Conservation (phyloP, 306 rosid species). For the Cucurbita moschata region DNA sequence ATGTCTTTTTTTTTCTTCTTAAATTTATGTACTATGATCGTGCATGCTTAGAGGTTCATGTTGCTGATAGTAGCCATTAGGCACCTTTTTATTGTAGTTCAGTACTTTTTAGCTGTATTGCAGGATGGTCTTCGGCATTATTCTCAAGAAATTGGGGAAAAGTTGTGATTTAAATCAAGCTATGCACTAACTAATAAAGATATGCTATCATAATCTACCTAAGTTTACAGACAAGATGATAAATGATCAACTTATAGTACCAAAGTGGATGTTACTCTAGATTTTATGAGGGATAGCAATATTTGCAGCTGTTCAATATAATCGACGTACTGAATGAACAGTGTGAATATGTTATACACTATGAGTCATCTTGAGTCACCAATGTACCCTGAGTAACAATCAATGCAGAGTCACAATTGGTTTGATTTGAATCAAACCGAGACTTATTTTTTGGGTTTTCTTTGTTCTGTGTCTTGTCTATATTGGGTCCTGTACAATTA, state of each 20-base stretch:
- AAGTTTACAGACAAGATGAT: neutral
- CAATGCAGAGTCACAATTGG: neutral
- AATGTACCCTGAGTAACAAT: neutral
- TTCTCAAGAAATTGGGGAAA: neutral
- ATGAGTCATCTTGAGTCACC: neutral
- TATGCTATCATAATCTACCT: neutral
- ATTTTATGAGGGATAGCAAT: neutral
- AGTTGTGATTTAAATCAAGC: neutral
- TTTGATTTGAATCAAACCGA: neutral
- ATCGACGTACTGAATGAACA: neutral
- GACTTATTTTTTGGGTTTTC: neutral
- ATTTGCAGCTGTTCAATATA: neutral
- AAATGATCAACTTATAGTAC: neutral
- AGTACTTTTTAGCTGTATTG: neutral
- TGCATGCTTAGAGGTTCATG: constrained; percentile 4
- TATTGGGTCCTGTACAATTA: neutral
- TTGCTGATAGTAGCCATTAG: neutral
- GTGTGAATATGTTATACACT: too few species aligned
- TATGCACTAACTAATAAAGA: neutral
- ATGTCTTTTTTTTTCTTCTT: neutral
- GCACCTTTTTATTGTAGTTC: neutral
- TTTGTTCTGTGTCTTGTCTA: neutral
- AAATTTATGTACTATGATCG: neutral
- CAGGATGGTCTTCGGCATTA: neutral
- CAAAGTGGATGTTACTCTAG: neutral